Evolutionary conservation across 345 rosid genomes (phyloP).

Genomic region (Hevea brasiliensis): DNA sequence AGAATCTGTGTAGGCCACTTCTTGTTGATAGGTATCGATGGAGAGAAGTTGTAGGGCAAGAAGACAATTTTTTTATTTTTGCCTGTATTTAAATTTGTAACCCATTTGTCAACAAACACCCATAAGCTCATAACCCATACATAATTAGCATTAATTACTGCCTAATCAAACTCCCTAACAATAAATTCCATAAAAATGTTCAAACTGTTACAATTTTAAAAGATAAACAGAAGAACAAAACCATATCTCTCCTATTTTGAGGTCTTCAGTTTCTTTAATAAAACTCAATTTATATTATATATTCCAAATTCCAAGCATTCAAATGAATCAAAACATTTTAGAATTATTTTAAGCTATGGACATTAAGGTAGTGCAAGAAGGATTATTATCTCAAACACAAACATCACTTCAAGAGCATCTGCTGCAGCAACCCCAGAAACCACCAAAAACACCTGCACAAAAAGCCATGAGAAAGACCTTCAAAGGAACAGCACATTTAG

Average conservation of each 20-base stretch:
- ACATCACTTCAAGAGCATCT: conserved; percentile 17
- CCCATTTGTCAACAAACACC: background rate
- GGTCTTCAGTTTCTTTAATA: background rate
- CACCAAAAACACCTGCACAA: conserved; percentile 46
- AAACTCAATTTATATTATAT: no score
- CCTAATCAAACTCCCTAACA: conserved; percentile 12
- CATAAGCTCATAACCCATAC: background rate
- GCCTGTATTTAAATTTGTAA: background rate
- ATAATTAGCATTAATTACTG: background rate
- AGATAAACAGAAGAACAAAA: background rate
- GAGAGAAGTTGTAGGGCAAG: background rate
- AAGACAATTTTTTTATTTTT: background rate
- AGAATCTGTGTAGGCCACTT: background rate
- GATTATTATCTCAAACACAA: background rate
- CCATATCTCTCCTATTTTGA: background rate
- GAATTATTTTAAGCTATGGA: background rate
- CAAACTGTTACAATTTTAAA: background rate
- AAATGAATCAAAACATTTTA: background rate
- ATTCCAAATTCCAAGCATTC: no score
- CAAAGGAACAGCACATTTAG: conserved; percentile 57
- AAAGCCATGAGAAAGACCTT: conserved; percentile 55
- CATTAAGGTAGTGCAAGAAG: background rate
- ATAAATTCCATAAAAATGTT: background rate
- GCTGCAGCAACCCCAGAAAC: conserved; percentile 11
- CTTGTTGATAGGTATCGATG: background rate